Conservation (phyloP, 176 grass and related monocot species). For the Eremochloa ophiuroides region DNA sequence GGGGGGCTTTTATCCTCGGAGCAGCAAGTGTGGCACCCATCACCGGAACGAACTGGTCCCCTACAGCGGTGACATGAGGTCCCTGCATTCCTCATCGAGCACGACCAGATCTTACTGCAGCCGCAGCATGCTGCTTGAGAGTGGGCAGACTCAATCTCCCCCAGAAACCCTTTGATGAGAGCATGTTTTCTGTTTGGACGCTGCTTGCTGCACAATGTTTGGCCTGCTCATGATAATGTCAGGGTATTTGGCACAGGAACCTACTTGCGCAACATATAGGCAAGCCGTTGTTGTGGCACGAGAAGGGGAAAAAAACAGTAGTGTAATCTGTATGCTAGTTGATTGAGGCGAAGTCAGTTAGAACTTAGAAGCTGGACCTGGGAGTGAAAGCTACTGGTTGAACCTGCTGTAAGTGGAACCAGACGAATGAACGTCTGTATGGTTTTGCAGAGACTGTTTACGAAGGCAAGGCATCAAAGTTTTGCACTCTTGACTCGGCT, state of each 20-base stretch:
- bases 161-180: slow-evolving; percentile 57
- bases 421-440: neutral
- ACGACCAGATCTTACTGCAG: slow-evolving; percentile 94
- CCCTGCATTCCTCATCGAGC: slow-evolving; percentile 79
- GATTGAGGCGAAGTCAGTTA: neutral
- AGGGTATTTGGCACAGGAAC: neutral
- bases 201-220: neutral
- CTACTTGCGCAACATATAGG: neutral
- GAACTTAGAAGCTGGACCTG: neutral
- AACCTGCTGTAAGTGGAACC: neutral
- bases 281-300: neutral
- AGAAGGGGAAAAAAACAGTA: neutral
- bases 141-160: slow-evolving; percentile 74
- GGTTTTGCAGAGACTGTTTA: slow-evolving; percentile 1
- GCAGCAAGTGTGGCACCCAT: slow-evolving; percentile 23
- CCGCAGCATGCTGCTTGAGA: slow-evolving; percentile 78
- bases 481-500: neutral
- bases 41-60: slow-evolving; percentile 53
- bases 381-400: neutral
- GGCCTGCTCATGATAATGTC: neutral
- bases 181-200: neutral
- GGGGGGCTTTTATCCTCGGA: slow-evolving; percentile 34
- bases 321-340: neutral
- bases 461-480: neutral
- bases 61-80: slow-evolving; percentile 53